Conservation (phyloP, 345 rosid species). For the Linum tenue region DNA sequence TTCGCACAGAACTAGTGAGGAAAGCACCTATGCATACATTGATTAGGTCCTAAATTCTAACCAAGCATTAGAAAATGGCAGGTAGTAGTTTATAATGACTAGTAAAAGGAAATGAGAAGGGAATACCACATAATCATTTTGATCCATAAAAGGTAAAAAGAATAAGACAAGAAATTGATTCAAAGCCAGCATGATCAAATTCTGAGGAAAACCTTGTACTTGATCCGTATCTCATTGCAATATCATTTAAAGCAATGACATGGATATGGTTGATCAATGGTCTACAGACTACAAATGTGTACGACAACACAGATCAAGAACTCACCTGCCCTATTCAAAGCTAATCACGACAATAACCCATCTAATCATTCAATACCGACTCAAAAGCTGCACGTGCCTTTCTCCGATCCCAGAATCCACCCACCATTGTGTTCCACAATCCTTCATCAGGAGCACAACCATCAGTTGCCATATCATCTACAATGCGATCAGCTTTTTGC, state of each 20-base stretch:
- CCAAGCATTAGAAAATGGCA: neutral
- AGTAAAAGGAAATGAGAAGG: too few species aligned
- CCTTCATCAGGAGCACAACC: constrained; percentile 52
- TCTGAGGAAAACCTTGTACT: too few species aligned
- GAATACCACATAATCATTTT: too few species aligned
- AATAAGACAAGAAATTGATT: neutral
- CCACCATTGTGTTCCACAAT: constrained; percentile 42
- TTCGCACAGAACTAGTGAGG: neutral
- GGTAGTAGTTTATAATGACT: too few species aligned
- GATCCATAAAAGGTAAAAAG: too few species aligned
- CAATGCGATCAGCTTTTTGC: constrained; percentile 46
- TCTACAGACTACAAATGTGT: neutral
- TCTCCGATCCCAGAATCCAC: constrained; percentile 33
- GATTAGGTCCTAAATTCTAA: neutral
- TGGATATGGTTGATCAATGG: neutral
- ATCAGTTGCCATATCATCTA: constrained; percentile 61
- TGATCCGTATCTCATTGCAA: too few species aligned
- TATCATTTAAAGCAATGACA: neutral
- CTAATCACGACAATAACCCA: neutral
- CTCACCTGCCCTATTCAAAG: neutral
- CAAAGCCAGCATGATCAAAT: neutral
- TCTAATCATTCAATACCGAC: constrained; percentile 1
- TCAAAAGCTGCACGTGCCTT: constrained; percentile 17
- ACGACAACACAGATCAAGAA: neutral
- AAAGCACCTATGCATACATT: neutral